Base-by-base conservation (phyloP, 805 yeast species). In the Cyberlindnera lachancei region DNA sequence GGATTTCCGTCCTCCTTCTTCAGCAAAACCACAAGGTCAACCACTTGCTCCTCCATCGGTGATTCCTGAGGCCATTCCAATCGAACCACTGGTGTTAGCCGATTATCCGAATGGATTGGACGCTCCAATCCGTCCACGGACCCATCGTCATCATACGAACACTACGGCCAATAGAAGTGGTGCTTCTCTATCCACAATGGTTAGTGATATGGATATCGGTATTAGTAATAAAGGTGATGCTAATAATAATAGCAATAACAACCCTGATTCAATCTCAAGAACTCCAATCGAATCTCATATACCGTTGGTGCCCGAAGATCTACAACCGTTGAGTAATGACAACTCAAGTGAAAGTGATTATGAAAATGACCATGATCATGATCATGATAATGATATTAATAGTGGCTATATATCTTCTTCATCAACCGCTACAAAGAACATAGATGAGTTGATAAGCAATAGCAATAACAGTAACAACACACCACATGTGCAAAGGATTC, bases 1-100 rank as follows among this genome's bases (percentile, higher is more conserved):
- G 14, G 77, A 86, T 55, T 88, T 86, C 56, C 75, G 78, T 30
- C 95, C 95, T 9, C 94, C 95, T 1, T 75, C 86, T 12, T 68
- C 76, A 33, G 36, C 34, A 25, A 41, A 41, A 70, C 42, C 43
- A 70, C 75, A 42, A 73, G 73, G 31, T 72, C 70, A 46, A 7
- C 70, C 75, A 6, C 62, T 79, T 4, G 79, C 83, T 10, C 80
- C 84, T 4, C 65, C 77, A 3, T 73, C 77, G 1, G 63, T 68
- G 36, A 83, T 83, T 40, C 95, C 95, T 0, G 69, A 72, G 39
- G 70, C 76, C 25, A 71, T 70, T 26, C 94, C 95, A 4, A 84
- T 85, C 35, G 84, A 79, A 45, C 86, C 84, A 3, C 72, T 70
- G 36, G 90, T 80, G 8, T 58, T 85, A 35, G 94, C 88, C 0